Evolutionary conservation across 1,284 basidiomycete genomes (phyloP), one percentile per base, ranked within the genome.

Genomic region (Paramarasmius palmivorus): DNA sequence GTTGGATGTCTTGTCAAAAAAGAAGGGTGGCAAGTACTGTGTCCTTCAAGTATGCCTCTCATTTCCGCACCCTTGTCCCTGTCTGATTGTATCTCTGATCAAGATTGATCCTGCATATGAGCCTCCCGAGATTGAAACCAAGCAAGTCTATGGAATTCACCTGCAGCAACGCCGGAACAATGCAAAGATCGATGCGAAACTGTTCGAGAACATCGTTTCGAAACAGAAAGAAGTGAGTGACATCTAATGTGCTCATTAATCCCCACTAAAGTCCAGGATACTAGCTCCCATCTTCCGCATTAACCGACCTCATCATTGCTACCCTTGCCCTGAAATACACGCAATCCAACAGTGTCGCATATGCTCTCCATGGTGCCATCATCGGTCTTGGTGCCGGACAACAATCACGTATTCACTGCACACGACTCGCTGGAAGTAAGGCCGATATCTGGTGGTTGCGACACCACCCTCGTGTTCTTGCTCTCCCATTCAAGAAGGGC

Each of bases 361-460:
- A 98, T 72, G 94, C 96, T 1, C 89, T 90, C 65, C 89, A 88
- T 67, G 97, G 96, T 35, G 87, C 94, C 32, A 90, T 98, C 68
- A 85, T 99, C 65, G 97, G 97, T 53, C 89, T 98, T 48, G 96
- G 96, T 49, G 97, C 97, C 0, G 96, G 97, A 14, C 96, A 99
- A 71, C 97, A 99, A 72, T 98, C 95, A 8, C 92, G 96, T 53
- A 99, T 99, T 69, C 97, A 99, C 79, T 99, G 97, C 76, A 99
- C 96, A 19, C 91, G 97, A 49, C 86, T 99, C 44, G 97, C 97
- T 1, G 96, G 97, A 10, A 85, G 88, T 59, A 99, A 99, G 76
- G 95, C 95, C n/a, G 97, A 99, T 76, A 85, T 95, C 64, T 99
- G 96, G 95, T 99, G 97, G 96, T 81, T 98, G 54, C 88, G 96